These are phyloP conservation scores for Phallus indusiatus DNA, from an alignment of 768 basidiomycete genomes.

Conservation along the genomic window DNA sequence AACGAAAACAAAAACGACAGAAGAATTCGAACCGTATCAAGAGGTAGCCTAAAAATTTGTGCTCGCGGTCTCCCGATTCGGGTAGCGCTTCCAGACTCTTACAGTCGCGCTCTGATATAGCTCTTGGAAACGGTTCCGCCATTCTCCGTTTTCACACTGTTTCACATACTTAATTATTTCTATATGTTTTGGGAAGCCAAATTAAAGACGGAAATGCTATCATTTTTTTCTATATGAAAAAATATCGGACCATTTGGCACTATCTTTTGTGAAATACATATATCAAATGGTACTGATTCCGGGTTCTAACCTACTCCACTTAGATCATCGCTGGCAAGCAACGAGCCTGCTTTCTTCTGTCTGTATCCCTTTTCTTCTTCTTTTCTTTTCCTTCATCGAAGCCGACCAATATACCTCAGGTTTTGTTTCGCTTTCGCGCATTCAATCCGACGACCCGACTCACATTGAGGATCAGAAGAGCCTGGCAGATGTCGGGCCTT, in stretches of 20 bases:
- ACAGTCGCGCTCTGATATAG: neutral
- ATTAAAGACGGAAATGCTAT: neutral
- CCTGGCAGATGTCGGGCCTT: neutral
- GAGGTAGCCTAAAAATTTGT: neutral
- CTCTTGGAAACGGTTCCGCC: neutral
- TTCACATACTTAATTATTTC: neutral
- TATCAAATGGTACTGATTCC: no score
- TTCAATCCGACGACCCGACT: neutral
- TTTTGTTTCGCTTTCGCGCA: neutral
- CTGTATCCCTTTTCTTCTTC: no score
- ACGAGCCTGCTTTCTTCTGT: no score
- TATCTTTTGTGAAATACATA: no score
- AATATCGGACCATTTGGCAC: no score
- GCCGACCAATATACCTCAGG: no score
- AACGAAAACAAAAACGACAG: no score
- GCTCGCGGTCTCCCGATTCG: neutral
- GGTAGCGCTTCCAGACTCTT: neutral
- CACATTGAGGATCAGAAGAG: neutral
- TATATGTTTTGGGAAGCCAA: neutral
- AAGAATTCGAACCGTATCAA: no score
- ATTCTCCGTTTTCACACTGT: neutral
- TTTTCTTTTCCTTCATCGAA: no score
- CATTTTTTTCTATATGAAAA: no score
- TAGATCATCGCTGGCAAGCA: no score
- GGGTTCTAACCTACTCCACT: no score